Base-by-base conservation (phyloP, 352 stramenopile genomes). In the Pythium aphanidermatum region DNA sequence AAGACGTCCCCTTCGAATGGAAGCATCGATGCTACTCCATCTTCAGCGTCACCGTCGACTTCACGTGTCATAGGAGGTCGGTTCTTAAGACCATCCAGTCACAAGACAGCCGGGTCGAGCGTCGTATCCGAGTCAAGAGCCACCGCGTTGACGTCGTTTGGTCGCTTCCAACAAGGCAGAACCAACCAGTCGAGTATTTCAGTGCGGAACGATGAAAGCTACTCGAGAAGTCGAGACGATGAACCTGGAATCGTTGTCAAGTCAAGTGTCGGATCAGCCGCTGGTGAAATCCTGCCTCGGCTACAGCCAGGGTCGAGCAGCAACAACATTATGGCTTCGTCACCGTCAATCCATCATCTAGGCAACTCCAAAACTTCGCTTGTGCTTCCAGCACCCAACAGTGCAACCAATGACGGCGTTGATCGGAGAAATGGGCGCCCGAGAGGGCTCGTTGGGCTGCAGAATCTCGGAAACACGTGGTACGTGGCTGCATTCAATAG, bases 401-500 rank as follows among this genome's bases (percentile, higher is more conserved):
- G 24, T 32, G 24, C 7, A 26, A 44, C 37, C 2, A 44, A 17
- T 3, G 13, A 1, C 3, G 24, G 32, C 23, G 25, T 29, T 4
- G 7, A 24, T n/a, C 42, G 36, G 11, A 32, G 37, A 9, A 37
- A 6, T 13, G 17, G 23, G 1, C 32, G 33, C 8, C 44, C 44
- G 2, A 32, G 44, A 28, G 23, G 64, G 5, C 44, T 52, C 24
- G 44, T 52, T 3, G 45, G 46, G 1, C 63, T 92, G 1, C 73
- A 88, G 41, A 91, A 92, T 36, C 63, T 89, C 13, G 76, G 78
- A 17, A 92, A 92, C 51, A 90, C 80, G 13, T 92, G 74, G 70
- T 83, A 63, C 19, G 62, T 51, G 10, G 19, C 28, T 41, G 7
- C 16, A 35, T 24, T 16, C 12, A 7, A 19, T 4, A 11, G 5